Conservation (phyloP, 768 basidiomycete genomes). For the Tulasnella sp. region DNA sequence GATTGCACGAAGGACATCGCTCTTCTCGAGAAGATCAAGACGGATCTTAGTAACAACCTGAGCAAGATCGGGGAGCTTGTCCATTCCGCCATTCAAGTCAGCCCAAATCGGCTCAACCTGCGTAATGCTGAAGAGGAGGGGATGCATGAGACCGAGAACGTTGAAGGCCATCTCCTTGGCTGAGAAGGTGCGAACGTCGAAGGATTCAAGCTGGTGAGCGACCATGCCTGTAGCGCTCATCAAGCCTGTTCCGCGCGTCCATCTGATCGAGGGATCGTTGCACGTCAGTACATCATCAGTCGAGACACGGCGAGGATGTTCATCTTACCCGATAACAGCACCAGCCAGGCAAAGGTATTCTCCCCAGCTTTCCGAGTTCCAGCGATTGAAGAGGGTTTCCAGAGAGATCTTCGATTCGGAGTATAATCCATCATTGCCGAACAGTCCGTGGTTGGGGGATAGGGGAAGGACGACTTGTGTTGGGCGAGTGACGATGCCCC, state of each 20-base stretch:
- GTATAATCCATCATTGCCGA: slow-evolving; percentile 97
- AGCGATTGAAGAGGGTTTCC: slow-evolving; percentile 96
- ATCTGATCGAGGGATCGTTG: slow-evolving; percentile 45
- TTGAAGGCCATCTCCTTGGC: slow-evolving; percentile 99
- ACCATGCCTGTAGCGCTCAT: slow-evolving; percentile 95
- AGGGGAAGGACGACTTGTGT: slow-evolving; percentile 97
- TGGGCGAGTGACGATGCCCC: slow-evolving; percentile 93
- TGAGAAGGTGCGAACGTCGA: slow-evolving; percentile 96
- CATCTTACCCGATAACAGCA: slow-evolving; percentile 88
- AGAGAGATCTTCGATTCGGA: slow-evolving; percentile 98
- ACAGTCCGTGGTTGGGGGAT: slow-evolving; percentile 96
- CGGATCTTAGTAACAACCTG: slow-evolving; percentile 89
- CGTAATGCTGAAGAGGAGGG: slow-evolving; percentile 96
- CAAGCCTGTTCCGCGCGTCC: slow-evolving; percentile 96
- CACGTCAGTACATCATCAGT: background rate
- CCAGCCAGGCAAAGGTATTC: slow-evolving; percentile 97
- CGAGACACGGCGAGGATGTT: background rate
- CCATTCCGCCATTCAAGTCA: slow-evolving; percentile 97
- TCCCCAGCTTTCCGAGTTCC: slow-evolving; percentile 98
- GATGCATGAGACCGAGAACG: slow-evolving; percentile 98
- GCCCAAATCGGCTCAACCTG: slow-evolving; percentile 99
- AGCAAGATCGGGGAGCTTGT: slow-evolving; percentile 89
- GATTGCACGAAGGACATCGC: slow-evolving; percentile 88
- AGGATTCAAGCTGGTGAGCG: slow-evolving; percentile 86
- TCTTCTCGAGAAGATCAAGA: slow-evolving; percentile 71